These are phyloP conservation scores for Cercophora newfieldiana DNA, from an alignment of 495 filamentous ascomycete species.

Conservation along the genomic window DNA sequence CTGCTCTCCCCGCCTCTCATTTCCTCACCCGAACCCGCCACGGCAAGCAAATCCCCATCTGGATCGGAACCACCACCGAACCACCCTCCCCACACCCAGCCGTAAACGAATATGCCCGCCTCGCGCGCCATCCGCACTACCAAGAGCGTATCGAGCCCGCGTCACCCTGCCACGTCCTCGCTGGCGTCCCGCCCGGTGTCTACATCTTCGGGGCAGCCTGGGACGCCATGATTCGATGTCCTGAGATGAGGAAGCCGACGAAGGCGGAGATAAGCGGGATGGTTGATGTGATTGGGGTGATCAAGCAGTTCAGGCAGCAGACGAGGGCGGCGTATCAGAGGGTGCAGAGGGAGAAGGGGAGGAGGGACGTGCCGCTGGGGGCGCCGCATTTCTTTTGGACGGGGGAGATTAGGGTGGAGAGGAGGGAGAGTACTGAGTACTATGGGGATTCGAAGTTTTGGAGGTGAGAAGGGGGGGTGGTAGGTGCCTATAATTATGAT, in stretches of 20 bases:
- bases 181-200: constrained; percentile 40
- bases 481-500: background rate
- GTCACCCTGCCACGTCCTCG: constrained; percentile 40
- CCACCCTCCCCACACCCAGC: too few relatives aligned
- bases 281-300: constrained; percentile 39
- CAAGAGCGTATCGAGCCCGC: constrained; percentile 35
- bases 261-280: constrained; percentile 28
- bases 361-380: constrained; percentile 7
- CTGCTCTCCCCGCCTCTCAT: too few relatives aligned
- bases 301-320: constrained; percentile 37
- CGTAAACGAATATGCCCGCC: constrained; percentile 42
- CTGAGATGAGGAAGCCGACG: constrained; percentile 21
- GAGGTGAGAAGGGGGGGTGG: background rate
- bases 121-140: constrained; percentile 31
- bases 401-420: constrained; percentile 29
- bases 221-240: constrained; percentile 33
- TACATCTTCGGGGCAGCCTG: constrained; percentile 44
- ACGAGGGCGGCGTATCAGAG: constrained; percentile 30
- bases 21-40: background rate
- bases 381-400: constrained; percentile 33
- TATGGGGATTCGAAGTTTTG: constrained; percentile 5
- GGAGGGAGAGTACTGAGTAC: background rate
- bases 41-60: constrained; percentile 29
- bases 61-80: constrained; percentile 36
- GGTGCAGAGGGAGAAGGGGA: background rate